Evolutionary conservation across 2,329 filamentous ascomycete species (phyloP).

Genomic region (Cordyceps fumosorosea): DNA sequence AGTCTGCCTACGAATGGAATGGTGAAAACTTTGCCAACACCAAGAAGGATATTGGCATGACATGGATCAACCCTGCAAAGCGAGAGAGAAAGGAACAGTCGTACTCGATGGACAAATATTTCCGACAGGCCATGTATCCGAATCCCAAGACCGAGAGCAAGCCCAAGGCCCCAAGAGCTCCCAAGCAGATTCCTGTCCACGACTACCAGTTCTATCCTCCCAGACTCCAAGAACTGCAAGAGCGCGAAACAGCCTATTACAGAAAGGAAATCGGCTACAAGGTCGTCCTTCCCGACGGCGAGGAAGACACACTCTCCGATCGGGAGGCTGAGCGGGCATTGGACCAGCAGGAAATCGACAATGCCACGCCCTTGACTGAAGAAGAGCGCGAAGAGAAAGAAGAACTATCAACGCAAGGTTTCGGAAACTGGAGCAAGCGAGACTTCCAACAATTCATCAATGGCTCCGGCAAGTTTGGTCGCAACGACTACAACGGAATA

Average conservation of each 20-base stretch:
- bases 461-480: constrained; percentile 86
- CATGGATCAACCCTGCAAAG: constrained; percentile 97
- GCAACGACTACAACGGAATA: constrained; percentile 78
- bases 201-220: constrained; percentile 97
- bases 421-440: constrained; percentile 90
- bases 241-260: constrained; percentile 92
- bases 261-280: constrained; percentile 96
- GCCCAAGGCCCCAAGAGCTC: constrained; percentile 90
- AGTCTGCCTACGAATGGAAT: constrained; percentile 98
- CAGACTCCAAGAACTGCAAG: constrained; percentile 79
- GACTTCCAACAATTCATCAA: constrained; percentile 99
- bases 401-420: constrained; percentile 73
- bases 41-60: constrained; percentile 88
- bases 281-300: constrained; percentile 78
- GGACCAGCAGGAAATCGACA: constrained; percentile 89
- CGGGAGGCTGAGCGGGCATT: constrained; percentile 81
- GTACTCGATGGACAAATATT: constrained; percentile 99
- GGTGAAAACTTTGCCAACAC: constrained; percentile 88
- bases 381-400: constrained; percentile 86
- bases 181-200: constrained; percentile 85
- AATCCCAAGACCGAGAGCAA: constrained; percentile 82
- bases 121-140: constrained; percentile 76
- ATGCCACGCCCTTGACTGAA: constrained; percentile 79
- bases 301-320: constrained; percentile 79
- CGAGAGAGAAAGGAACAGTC: constrained; percentile 97